Evolutionary conservation across 176 grass and related monocot genomes (phyloP).

Genomic region (Guadua angustifolia): DNA sequence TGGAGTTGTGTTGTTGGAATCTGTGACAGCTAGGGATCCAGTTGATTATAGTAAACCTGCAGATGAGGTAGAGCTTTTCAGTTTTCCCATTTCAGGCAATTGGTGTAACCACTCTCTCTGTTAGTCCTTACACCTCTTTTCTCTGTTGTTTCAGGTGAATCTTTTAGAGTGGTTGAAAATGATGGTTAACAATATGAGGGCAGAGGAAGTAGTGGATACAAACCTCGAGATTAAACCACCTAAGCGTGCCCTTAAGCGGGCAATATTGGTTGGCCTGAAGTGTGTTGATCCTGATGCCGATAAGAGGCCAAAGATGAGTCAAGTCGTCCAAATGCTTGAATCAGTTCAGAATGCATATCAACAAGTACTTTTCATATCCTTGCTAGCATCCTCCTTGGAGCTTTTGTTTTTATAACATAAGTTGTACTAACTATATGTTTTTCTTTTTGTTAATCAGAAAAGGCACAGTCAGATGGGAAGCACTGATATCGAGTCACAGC

Average conservation of each 20-base stretch:
- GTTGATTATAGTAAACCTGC: constrained; percentile 80
- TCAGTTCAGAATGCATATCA: constrained; percentile 64
- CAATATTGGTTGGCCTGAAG: constrained; percentile 83
- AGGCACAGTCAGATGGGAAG: constrained; percentile 64
- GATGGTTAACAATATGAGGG: constrained; percentile 77
- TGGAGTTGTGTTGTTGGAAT: constrained; percentile 91
- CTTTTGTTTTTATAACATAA: constrained; percentile 7
- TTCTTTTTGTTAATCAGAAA: constrained; percentile 49
- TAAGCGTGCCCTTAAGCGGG: constrained; percentile 78
- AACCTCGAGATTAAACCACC: constrained; percentile 69
- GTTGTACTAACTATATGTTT: neutral
- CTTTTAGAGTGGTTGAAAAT: constrained; percentile 96
- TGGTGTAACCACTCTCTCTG: neutral
- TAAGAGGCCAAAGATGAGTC: constrained; percentile 97
- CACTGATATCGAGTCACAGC: constrained; percentile 76
- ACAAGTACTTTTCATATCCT: constrained; percentile 53
- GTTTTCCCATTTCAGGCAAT: constrained; percentile 27
- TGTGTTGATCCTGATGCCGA: constrained; percentile 91
- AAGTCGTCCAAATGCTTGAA: constrained; percentile 93
- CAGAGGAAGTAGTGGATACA: constrained; percentile 86
- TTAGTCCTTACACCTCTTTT: constrained; percentile 24
- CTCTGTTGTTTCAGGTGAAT: constrained; percentile 62
- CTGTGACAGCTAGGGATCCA: constrained; percentile 82
- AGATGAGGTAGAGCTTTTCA: constrained; percentile 60
- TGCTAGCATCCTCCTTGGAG: neutral